Evolutionary conservation across 495 filamentous ascomycete genomes (phyloP).

Genomic region (Saxophila tyrrhenica): DNA sequence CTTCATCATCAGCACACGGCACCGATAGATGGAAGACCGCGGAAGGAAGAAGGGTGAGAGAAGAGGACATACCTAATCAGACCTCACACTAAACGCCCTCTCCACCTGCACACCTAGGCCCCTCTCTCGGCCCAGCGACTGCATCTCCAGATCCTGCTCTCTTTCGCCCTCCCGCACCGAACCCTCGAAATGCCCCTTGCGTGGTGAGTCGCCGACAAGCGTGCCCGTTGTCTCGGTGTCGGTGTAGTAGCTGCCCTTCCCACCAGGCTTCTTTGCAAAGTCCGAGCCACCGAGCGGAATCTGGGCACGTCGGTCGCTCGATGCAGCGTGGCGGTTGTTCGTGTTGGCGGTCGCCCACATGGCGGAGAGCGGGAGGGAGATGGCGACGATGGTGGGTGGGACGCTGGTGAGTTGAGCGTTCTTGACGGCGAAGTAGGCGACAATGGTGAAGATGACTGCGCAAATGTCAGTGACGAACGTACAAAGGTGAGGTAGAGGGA

Average conservation of each 20-base stretch:
- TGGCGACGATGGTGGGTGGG: conserved; percentile 53
- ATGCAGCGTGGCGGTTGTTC: conserved; percentile 6
- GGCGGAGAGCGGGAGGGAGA: conserved; percentile 69
- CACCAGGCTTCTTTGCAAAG: not conserved
- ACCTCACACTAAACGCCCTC: conserved; percentile 18
- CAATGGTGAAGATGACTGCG: conserved; percentile 55
- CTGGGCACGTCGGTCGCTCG: conserved; percentile 1
- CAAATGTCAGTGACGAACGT: conserved; percentile 6
- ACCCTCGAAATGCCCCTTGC: not conserved
- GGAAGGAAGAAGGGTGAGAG: not conserved
- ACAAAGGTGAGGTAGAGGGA: not conserved
- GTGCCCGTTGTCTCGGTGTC: conserved; percentile 9
- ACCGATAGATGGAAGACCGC: not conserved
- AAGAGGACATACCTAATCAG: conserved; percentile 12
- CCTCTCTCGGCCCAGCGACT: conserved; percentile 1
- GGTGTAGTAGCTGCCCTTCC: conserved; percentile 7
- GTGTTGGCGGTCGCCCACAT: conserved; percentile 49
- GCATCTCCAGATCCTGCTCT: conserved; percentile 12
- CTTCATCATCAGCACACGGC: not conserved
- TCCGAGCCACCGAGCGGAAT: conserved; percentile 2
- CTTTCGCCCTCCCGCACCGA: not conserved
- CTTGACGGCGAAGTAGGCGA: conserved; percentile 41
- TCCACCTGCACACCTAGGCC: conserved; percentile 8
- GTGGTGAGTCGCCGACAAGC: conserved; percentile 1
- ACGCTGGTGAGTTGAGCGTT: conserved; percentile 37